Evolutionary conservation across 768 basidiomycete genomes (phyloP).

Genomic region (Austroboletus eburneus): DNA sequence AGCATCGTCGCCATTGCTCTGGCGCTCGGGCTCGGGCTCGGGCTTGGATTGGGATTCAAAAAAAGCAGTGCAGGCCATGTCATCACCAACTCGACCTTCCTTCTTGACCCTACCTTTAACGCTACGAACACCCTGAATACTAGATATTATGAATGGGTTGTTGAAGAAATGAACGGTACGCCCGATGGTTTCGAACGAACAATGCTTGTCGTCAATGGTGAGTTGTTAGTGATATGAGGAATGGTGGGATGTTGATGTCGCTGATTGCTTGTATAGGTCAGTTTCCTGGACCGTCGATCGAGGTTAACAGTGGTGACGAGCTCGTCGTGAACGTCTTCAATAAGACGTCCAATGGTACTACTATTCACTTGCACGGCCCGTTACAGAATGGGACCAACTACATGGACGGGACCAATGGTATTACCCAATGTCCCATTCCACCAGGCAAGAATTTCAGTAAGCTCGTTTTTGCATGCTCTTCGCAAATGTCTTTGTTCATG

Average conservation of each 20-base stretch:
- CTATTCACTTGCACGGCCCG: conserved; percentile 35
- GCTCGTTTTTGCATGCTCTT: not conserved
- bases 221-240: conserved; percentile 22
- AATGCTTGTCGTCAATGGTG: conserved; percentile 48
- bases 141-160: conserved; percentile 40
- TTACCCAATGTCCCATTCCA: conserved; percentile 54
- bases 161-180: conserved; percentile 35
- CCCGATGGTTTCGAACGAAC: conserved; percentile 39
- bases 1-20: conserved; percentile 16
- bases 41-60: conserved; percentile 26
- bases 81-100: conserved; percentile 26
- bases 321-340: conserved; percentile 34
- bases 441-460: conserved; percentile 40
- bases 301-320: conserved; percentile 34
- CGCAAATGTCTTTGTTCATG: too few species aligned
- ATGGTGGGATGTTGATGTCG: conserved; percentile 32
- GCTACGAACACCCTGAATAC: conserved; percentile 32
- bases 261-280: conserved; percentile 22
- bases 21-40: conserved; percentile 28
- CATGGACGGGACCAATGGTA: conserved; percentile 41
- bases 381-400: conserved; percentile 44
- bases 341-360: conserved; percentile 30
- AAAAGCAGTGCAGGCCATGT: conserved; percentile 14
- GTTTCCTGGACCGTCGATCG: conserved; percentile 33
- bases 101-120: conserved; percentile 27